These are phyloP conservation scores for Ballota nigra DNA, from an alignment of 257 asterid species.

Conservation along the genomic window DNA sequence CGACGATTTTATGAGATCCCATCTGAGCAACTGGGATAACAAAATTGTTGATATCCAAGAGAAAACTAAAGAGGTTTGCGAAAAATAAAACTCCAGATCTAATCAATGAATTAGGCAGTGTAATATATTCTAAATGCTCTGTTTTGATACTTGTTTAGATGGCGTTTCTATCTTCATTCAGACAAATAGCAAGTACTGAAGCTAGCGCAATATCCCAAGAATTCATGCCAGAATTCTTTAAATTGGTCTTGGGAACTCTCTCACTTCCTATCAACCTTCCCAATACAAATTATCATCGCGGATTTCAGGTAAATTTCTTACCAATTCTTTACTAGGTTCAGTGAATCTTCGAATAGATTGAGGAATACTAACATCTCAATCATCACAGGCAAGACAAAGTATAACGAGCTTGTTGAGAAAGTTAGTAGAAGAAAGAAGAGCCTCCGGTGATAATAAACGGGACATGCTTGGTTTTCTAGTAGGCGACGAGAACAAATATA, in stretches of 20 bases:
- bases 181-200: conserved; percentile 85
- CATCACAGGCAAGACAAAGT: conserved; percentile 75
- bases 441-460: conserved; percentile 32
- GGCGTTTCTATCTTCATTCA: conserved; percentile 87
- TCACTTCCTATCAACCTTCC: conserved; percentile 95
- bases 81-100: conserved; percentile 20
- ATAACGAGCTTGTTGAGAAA: conserved; percentile 52
- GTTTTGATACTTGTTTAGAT: conserved; percentile 56
- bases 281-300: conserved; percentile 70
- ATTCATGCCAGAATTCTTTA: conserved; percentile 91
- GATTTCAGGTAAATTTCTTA: conserved; percentile 64
- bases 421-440: conserved; percentile 60
- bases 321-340: neutral
- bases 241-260: conserved; percentile 87
- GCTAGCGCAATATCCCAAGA: conserved; percentile 55
- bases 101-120: conserved; percentile 12
- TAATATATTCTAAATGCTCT: conserved; percentile 7
- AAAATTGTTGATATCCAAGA: conserved; percentile 76
- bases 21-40: conserved; percentile 60
- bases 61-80: conserved; percentile 64
- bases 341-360: neutral
- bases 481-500: conserved; percentile 45
- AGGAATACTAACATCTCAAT: conserved; percentile 8
- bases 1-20: conserved; percentile 65
- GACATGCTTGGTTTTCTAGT: conserved; percentile 74